Base-by-base conservation (phyloP, 192 early-diverging fungal genomes). In the Oehlia diaphana region DNA sequence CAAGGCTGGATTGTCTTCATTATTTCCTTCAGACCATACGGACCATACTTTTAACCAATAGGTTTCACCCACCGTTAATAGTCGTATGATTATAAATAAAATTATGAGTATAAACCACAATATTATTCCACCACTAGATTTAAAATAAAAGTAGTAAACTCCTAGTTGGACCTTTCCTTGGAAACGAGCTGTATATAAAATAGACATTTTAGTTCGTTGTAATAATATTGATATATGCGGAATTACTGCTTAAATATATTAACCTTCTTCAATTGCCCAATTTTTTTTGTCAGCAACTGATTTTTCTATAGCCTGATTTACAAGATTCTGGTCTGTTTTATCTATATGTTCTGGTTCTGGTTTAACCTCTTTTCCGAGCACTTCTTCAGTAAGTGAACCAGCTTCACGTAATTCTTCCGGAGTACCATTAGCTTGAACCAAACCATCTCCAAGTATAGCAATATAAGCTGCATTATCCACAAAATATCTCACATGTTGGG, bases 81-180 rank as follows among this genome's bases (percentile, higher is more conserved):
- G 19, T 72, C 91, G 88, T n/a, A 80, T 79, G 37, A 82, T 77
- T 10, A 83, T 35, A 4, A 90, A 80, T 0, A 87, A 69, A 37
- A 86, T 79, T 5, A 81, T 62, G 12, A 92, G 16, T 9, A 90
- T 39, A 63, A 90, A 39, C 94, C 94, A 95, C 81, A 89, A 90
- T 67, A 84, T 80, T 9, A 76, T 31, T 21, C 87, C 80, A n/a
- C 94, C 94, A 58, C 88, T 90, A 53, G 90, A 88, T 61, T 82
- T 83, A 78, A 94, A 76, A 82, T 98, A 99, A 31, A 89, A 85
- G 6, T 89, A 76, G 88, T 96, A 99, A 9, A 99, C 89, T 42
- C 84, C 37, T 2, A 86, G 77, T 58, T 89, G 91, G 76, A 99
- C 95, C 44, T 88, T 90, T 28, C 98, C 98, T n/a, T 88, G 88